A percentile compares a stretch with the other conserved stretches of the same genome.
Conservation (phyloP, 139 green algal species). For the Chlamydomonas applanata region DNA sequence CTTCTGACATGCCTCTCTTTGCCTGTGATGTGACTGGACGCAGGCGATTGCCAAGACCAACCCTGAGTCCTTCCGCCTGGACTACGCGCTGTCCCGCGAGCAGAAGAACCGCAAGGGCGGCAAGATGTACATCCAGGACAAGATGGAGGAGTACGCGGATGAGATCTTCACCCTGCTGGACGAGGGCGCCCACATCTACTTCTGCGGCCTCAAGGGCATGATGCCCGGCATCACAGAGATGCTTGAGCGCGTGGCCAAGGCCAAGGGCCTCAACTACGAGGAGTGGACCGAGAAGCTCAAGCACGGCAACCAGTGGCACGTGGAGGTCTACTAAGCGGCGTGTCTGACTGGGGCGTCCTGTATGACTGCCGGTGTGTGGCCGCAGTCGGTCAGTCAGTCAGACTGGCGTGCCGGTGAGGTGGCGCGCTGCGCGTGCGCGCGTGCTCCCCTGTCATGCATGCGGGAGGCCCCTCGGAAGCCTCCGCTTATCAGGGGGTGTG, state of each 20-base stretch:
- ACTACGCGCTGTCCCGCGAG: constrained; percentile 96
- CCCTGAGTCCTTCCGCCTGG: constrained; percentile 94
- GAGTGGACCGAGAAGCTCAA: constrained; percentile 88
- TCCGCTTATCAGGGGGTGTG: too few species aligned
- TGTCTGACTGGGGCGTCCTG: too few species aligned
- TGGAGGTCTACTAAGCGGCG: constrained; percentile 33
- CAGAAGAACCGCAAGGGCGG: constrained; percentile 85
- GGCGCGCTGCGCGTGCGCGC: too few species aligned
- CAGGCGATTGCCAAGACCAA: constrained; percentile 27
- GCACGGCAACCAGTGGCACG: constrained; percentile 89
- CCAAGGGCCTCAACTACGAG: constrained; percentile 87
- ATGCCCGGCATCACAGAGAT: constrained; percentile 95
- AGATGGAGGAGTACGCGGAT: constrained; percentile 97
- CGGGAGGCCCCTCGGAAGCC: too few species aligned
- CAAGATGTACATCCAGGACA: constrained; percentile 98
- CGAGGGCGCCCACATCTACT: constrained; percentile 98
- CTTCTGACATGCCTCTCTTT: too few species aligned
- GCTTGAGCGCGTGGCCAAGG: constrained; percentile 88
- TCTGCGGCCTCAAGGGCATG: constrained; percentile 99
- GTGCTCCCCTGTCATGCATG: too few species aligned
- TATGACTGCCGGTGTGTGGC: too few species aligned
- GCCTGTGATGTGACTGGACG: too few species aligned
- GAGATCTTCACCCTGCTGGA: constrained; percentile 96
- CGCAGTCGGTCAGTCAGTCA: too few species aligned
- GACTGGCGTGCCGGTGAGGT: too few species aligned